Base-by-base conservation (phyloP, 1,284 basidiomycete genomes). In the Irpex sp. region DNA sequence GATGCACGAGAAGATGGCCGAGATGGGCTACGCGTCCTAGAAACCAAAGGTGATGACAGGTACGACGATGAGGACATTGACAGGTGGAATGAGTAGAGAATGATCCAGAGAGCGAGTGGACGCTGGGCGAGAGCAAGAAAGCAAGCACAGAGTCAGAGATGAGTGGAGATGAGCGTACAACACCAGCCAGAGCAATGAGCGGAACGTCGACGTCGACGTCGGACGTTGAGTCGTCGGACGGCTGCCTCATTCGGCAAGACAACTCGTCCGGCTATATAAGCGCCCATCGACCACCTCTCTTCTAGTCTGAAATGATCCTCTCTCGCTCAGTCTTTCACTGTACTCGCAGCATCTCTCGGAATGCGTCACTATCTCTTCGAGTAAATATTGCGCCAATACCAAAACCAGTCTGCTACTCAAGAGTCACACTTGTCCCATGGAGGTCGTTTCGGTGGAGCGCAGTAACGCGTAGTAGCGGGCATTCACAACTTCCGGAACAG, bases 1-100 rank as follows among this genome's bases (percentile, higher is more conserved):
- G 66, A 67, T 36, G n/a, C 58, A 5, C 66, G 64, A 31, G 66
- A 67, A 9, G 66, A 65, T 33, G 66, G 60, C 26, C 66, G 64
- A 8, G 66, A 65, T 37, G 33, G 35, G 5, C 64, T 43, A 37
- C 65, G 53, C 9, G 53, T 58, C 35, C 47, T 54, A 19, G 57
- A 43, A 9, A 61, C 58, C 15, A 66, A 33, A 6, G 66, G 66
- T 46, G 66, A 66, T 51, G 21, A 59, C n/a, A 67, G 59, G 61
- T 66, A 66, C 13, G 53, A 55, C 17, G 60, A 58, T 17, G 65
- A 64, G 39, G 66, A 61, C 64, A 66, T 67, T 7, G 39, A 6
- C 53, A 55, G 19, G 53, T 33, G 33, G 11, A 55, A 55, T 17
- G 8, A 11, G 8, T 15, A 15, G 39, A 26, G 50, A 51, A 51